Conservation (phyloP, 2,329 filamentous ascomycete genomes). For the Diaporthe eres region DNA sequence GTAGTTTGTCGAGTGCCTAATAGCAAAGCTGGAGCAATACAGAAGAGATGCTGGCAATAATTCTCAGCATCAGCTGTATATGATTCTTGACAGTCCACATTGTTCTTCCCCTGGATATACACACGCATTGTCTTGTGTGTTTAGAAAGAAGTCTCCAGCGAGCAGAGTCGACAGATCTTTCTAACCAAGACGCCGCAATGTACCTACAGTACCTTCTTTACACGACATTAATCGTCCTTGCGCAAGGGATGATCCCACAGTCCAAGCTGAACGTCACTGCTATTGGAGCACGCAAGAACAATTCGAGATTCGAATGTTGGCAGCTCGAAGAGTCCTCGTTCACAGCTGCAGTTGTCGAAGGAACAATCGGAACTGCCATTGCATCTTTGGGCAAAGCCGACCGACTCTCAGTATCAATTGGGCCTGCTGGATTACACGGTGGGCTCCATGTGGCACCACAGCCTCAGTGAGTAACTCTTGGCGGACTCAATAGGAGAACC, state of each 20-base stretch:
- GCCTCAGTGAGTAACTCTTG: not conserved
- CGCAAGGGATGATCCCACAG: not conserved
- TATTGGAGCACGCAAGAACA: not conserved
- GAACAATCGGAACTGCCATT: not conserved
- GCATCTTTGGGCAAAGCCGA: not conserved
- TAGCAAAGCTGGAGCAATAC: not conserved
- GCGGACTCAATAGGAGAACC: not conserved
- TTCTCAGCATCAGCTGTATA: not conserved
- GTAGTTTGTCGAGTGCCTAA: not conserved
- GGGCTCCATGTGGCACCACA: not conserved
- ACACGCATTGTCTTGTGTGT: not conserved
- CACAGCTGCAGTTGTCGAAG: not conserved
- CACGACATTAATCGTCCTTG: fast-evolving
- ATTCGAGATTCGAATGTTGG: slow-evolving; percentile 8
- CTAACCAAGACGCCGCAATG: no score
- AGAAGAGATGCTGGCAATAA: not conserved
- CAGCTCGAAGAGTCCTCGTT: not conserved
- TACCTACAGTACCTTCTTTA: not conserved
- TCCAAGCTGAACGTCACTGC: not conserved
- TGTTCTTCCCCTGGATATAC: not conserved
- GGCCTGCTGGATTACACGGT: not conserved
- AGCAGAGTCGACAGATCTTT: no score
- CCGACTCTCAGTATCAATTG: not conserved
- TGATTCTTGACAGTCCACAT: not conserved
- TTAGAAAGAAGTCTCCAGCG: no score